Base-by-base conservation (phyloP, 352 stramenopile genomes). In the Pythium sukuiense region DNA sequence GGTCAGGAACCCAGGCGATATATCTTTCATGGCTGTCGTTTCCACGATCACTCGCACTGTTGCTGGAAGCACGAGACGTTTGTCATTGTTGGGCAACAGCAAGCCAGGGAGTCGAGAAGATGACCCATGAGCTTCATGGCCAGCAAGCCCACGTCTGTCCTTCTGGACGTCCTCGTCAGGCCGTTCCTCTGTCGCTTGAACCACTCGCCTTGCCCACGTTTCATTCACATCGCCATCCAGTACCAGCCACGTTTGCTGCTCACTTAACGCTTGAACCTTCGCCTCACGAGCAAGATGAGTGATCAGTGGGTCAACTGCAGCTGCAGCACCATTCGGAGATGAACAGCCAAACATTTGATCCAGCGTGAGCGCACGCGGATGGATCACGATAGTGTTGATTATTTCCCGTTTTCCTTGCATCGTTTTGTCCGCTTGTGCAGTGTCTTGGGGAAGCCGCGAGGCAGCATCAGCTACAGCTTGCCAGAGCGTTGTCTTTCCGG, bases 401-500 rank as follows among this genome's bases (percentile, higher is more conserved):
- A 29, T 50, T 18, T 14, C 18, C 2, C 11, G 2, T 13, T 24
- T 50, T 11, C n/a, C 20, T 24, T 24, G 20, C 20, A 24, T 24
- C 20, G 20, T 24, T 24, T 24, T 16, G 20, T 5, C 12, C 43
- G 16, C 20, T 11, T 6, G 2, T 29, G 2, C 43, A 11, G 61
- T 8, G 27, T n/a, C 53, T 45, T 33, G 33, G 7, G 13, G 6
- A 43, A 16, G 6, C 3, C 4, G 30, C 39, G 52, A 59, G 2
- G 61, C 16, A 2, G 76, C 70, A 5, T 63, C 59, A 7, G 76
- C 75, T 7, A 90, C 55, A 0, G 73, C 65, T 18, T n/a, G 30
- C 39, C 87, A 90, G 3, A 89, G 20, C 24, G 72, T 71, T 0
- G 82, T 89, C 56, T 93, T 93, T 1, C 85, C 85, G 5, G 63